Percentiles rank a stretch among this genome's conserved stretches.
phyloP scores from a whole-genome alignment of 352 stramenopile genomes.

The Phytophthora quininea region DNA sequence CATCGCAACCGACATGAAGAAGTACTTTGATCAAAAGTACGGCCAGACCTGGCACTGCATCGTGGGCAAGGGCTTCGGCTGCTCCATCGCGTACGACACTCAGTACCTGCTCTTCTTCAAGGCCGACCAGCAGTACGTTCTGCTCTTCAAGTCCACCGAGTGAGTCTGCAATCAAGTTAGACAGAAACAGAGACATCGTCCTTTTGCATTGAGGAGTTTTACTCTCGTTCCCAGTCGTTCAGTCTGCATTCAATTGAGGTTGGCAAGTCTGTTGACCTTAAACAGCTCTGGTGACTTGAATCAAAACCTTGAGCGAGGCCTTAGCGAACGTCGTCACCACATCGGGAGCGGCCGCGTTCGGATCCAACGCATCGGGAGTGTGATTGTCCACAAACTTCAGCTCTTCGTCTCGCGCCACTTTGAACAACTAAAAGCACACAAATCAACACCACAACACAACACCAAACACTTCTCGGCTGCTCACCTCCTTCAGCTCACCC shows the following conservation, averaged over 20 bases:
- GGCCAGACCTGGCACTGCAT: conserved; percentile 96
- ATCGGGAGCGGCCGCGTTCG: conserved; percentile 43
- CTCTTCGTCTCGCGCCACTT: conserved; percentile 71
- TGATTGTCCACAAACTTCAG: conserved; percentile 70
- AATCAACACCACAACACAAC: conserved; percentile 1
- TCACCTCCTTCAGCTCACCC: conserved; percentile 71
- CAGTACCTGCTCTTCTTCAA: conserved; percentile 90
- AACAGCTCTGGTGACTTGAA: conserved; percentile 53
- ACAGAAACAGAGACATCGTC: conserved; percentile 6
- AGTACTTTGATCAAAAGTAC: conserved; percentile 98
- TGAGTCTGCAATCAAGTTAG: conserved; percentile 27
- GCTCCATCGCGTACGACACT: conserved; percentile 91
- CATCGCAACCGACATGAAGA: conserved; percentile 99
- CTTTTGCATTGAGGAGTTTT: conserved; percentile 7
- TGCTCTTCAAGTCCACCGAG: conserved; percentile 87
- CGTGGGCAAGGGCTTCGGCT: conserved; percentile 89
- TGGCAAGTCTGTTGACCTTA: conserved; percentile 24
- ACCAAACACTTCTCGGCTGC: background rate
- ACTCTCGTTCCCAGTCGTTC: background rate
- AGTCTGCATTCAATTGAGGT: conserved; percentile 16
- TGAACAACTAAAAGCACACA: conserved; percentile 64
- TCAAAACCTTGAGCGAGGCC: conserved; percentile 59
- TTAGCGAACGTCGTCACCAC: conserved; percentile 59
- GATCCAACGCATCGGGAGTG: conserved; percentile 51
- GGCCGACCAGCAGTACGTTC: conserved; percentile 80